Percentiles rank a stretch among this genome's conserved stretches.
phyloP scores from a whole-genome alignment of 495 filamentous ascomycete genomes.

The Aspergillus sclerotioniger region DNA sequence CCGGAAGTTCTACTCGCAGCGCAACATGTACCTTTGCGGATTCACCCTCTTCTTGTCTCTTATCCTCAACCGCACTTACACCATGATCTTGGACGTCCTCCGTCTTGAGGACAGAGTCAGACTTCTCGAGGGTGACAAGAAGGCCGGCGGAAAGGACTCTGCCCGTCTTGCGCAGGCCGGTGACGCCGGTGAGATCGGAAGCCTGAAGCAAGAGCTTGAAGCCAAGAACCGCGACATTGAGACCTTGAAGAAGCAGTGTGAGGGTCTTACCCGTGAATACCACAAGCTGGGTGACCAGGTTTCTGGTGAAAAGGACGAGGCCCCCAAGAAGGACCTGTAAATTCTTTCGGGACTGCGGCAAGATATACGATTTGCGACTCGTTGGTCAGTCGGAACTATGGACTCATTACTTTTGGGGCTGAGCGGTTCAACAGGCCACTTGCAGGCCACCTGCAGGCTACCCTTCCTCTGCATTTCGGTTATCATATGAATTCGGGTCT shows the following conservation, averaged over 20 bases:
- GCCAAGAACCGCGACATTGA: constrained; percentile 72
- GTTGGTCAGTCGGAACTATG: neutral
- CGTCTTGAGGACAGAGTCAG: constrained; percentile 92
- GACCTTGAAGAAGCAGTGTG: constrained; percentile 80
- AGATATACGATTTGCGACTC: neutral
- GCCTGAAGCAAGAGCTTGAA: constrained; percentile 66
- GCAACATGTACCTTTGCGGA: constrained; percentile 99
- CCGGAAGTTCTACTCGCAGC: constrained; percentile 99
- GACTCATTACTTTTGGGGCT: neutral
- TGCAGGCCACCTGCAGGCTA: neutral
- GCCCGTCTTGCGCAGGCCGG: constrained; percentile 62
- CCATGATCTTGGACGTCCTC: constrained; percentile 91
- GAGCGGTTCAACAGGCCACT: neutral
- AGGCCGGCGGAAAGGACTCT: constrained; percentile 67
- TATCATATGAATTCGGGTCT: neutral
- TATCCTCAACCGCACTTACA: constrained; percentile 98
- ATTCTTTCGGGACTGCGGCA: neutral
- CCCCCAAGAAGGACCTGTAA: constrained; percentile 70
- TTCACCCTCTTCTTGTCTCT: constrained; percentile 98
- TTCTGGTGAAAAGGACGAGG: constrained; percentile 50
- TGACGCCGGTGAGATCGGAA: constrained; percentile 71
- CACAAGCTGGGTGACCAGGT: constrained; percentile 76
- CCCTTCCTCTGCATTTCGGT: neutral
- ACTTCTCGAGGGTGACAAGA: constrained; percentile 75
- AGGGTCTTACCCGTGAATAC: constrained; percentile 77